Evolutionary conservation across 2,329 filamentous ascomycete species (phyloP).

Genomic region (Byssoonygena ceratinophila): DNA sequence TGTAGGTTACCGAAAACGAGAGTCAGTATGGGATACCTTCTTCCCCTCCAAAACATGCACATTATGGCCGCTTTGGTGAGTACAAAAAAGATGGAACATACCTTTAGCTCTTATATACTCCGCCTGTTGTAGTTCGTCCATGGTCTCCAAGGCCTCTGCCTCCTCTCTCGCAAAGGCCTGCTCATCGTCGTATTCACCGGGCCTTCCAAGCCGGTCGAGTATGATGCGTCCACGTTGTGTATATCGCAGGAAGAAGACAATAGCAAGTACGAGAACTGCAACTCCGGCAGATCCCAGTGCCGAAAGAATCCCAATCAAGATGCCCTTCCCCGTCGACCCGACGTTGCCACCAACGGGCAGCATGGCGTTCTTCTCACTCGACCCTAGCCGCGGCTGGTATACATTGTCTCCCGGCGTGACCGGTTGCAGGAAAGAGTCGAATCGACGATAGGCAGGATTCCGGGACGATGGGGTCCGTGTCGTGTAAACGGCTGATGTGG

Average conservation of each 20-base stretch:
- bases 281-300: conserved; percentile 85
- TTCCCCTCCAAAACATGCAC: too few species aligned
- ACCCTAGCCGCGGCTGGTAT: not conserved
- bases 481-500: conserved; percentile 6
- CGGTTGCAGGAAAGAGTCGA: conserved; percentile 2
- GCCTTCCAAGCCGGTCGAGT: conserved; percentile 81
- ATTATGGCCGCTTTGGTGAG: too few species aligned
- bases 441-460: not conserved
- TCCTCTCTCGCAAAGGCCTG: conserved; percentile 89
- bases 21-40: conserved; percentile 19
- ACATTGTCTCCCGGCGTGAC: conserved; percentile 10
- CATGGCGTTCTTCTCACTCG: conserved; percentile 13
- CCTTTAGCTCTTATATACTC: conserved; percentile 95
- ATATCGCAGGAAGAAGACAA: conserved; percentile 91
- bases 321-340: conserved; percentile 58
- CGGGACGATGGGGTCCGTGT: not conserved
- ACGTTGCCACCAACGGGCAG: conserved; percentile 31
- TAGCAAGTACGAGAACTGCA: conserved; percentile 64
- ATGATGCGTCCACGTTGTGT: conserved; percentile 81
- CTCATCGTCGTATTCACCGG: conserved; percentile 95
- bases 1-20: conserved; percentile 31
- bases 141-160: conserved; percentile 83
- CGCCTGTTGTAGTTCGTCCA: conserved; percentile 83
- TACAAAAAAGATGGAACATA: conserved; percentile 45
- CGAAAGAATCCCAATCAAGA: conserved; percentile 88